Base-by-base conservation (phyloP, 768 basidiomycete genomes). In the Trametes sanguinea region DNA sequence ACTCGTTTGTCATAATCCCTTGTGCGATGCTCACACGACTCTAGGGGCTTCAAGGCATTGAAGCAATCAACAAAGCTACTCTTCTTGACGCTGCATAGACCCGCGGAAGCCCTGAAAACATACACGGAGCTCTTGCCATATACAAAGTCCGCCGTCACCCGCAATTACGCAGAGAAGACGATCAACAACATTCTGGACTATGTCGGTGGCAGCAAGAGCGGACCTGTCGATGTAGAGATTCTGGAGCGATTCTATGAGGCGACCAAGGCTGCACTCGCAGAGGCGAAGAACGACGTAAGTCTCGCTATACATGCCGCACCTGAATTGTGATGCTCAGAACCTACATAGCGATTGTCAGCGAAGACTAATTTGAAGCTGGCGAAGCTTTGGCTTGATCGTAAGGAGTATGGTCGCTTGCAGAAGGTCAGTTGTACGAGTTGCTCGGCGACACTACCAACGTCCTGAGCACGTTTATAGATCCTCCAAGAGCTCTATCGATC, bases 151-250 rank as follows among this genome's bases (percentile, higher is more conserved):
- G 92, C 93, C 2, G 94, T 97, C 17, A 97, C 95, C 3, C 85
- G 94, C 35, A 96, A 96, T 73, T 93, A 96, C 71, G 95, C 96
- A 10, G 97, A 99, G 75, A 99, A 98, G 80, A 90, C 92, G 16
- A 99, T 99, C 80, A 99, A 99, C 72, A 92, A 92, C 58, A 97
- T 99, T 65, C 80, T 99, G 66, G 97, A 99, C 74, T 98, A 98
- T 68, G 97, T 98, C 43, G 95, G 95, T 10, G 95, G 95, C 50
- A 85, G 89, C 51, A 90, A 90, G 73, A 87, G 89, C 17, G 91
- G 89, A 2, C 78, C 78, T 2, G 83, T 91, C 4, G 89, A 90
- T 61, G 90, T 97, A 9, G 90, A 91, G 61, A 85, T 95, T 8
- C 80, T 99, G 51, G 95, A 98, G 75, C 88, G 88, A 65, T 99